Evolutionary conservation across 2,329 filamentous ascomycete genomes (phyloP), one percentile per base, ranked within the genome.

Genomic region (Venturia nashicola): DNA sequence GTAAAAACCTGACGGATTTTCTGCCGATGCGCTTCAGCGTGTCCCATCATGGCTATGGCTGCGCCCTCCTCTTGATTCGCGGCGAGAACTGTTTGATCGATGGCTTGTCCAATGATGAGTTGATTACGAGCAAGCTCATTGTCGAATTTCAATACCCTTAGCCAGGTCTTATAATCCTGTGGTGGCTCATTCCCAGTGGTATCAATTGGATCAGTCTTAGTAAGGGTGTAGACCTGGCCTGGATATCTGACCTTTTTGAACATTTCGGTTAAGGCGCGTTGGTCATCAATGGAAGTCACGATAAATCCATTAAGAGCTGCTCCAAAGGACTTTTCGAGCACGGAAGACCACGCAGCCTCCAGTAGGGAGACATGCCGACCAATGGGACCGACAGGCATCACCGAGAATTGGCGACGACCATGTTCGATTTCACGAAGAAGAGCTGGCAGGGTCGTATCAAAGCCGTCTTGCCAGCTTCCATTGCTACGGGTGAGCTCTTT

Each of bases 81-180:
- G 23, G 97, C 85, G 0, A 99, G 79, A 6, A 96, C 83, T 8
- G 87, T 85, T 73, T 97, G 92, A 66, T 99, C 94, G 62, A 97
- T 90, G 7, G 78, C 76, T 68, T 91, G 83, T 66, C 86, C 87
- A 72, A 97, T 94, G 70, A 99, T 87, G 59, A 97, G 78, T 65
- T 91, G 87, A 66, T 91, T 88, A 61, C 86, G 86, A 23, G 97
- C 87, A 54, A 89, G 76, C 23, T 89, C 83, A 68, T 93, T 85
- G 66, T 94, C 89, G 66, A 97, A 89, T 74, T 82, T 87, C 62
- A 99, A 79, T 1, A 90, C 85, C 61, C 90, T 83, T 57, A 97
- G 77, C 66, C 93, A 86, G 0, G 94, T 99, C 68, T 90, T 83
- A 64, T 89, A 89, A 2, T 80, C 75, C 16, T 76, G 66, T 67